Evolutionary conservation across 371 early-diverging fungal genomes (phyloP), one percentile per base, ranked within the genome.

Genomic region (Rhizomucor miehei): DNA sequence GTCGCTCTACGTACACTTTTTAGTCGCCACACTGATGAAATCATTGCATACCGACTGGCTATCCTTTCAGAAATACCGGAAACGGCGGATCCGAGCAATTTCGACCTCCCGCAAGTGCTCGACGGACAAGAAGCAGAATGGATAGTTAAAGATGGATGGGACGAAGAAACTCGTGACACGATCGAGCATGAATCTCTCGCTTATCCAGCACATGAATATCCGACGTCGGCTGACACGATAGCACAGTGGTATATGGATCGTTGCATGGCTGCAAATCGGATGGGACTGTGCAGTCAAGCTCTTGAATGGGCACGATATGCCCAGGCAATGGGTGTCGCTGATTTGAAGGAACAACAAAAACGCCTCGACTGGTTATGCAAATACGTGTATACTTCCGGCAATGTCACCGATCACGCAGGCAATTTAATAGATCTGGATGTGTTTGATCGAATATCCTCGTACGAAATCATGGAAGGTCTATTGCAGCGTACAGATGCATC

Each of bases 1-100:
- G 55, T 63, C 16, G 88, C 84, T 0, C 55, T 90, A 23, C 74
- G 79, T 46, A 75, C 83, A 10, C 55, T 92, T 13, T 84, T 89
- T 52, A 80, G 73, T 46, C 80, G 86, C 3, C 88, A 89, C 52
- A 79, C 80, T 1, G 47, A 61, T 1, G 75, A 80, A 37, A 58
- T 85, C 0, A 57, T 81, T 37, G 85, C 86, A 3, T 84, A 82
- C 56, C 75, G 90, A 25, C 57, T 88, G 8, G 71, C 74, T 8
- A 85, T 90, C 49, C 60, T 88, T 8, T 71, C 77, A 8, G 77
- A 82, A 41, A 73, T 92, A 1, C 90, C 90, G 1, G 85, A 82
- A 57, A 81, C 84, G 1, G 68, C 77, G 3, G 76, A 77, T 25
- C 76, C 75, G 8, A 73, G 62, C 14, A 38, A 48, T 1, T 86